A percentile compares a stretch with the other conserved stretches of the same genome.
These are phyloP conservation scores for Potentilla sterilis DNA, from an alignment of 306 rosid species.

Conservation along the genomic window DNA sequence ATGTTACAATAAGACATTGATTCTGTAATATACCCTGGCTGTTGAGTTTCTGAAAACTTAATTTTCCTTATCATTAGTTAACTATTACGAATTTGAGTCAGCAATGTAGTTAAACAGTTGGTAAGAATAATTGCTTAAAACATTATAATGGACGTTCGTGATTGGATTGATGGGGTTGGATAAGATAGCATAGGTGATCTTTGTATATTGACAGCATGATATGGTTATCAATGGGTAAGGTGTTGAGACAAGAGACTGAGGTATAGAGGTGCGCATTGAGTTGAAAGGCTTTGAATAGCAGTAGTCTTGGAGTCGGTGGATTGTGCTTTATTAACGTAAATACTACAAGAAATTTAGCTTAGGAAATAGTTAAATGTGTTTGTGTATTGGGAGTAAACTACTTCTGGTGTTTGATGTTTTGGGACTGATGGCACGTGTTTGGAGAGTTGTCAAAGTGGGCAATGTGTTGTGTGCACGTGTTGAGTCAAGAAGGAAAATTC, in stretches of 20 bases:
- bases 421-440: background rate
- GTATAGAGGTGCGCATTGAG: background rate
- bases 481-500: background rate
- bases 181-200: background rate
- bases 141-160: background rate
- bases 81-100: background rate
- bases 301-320: background rate
- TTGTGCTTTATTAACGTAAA: background rate
- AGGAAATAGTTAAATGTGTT: background rate
- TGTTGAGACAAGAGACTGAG: background rate
- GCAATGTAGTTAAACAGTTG: no score
- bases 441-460: background rate
- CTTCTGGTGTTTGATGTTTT: background rate
- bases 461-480: background rate
- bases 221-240: background rate
- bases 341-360: conserved; percentile 1
- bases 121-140: background rate
- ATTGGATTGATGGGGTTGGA: background rate
- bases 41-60: background rate
- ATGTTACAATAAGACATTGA: background rate
- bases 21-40: background rate
- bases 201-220: background rate
- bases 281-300: background rate
- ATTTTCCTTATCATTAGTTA: background rate
- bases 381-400: background rate